phyloP scores from a whole-genome alignment of 208 protist species.

The Wallacemonas sp. region DNA sequence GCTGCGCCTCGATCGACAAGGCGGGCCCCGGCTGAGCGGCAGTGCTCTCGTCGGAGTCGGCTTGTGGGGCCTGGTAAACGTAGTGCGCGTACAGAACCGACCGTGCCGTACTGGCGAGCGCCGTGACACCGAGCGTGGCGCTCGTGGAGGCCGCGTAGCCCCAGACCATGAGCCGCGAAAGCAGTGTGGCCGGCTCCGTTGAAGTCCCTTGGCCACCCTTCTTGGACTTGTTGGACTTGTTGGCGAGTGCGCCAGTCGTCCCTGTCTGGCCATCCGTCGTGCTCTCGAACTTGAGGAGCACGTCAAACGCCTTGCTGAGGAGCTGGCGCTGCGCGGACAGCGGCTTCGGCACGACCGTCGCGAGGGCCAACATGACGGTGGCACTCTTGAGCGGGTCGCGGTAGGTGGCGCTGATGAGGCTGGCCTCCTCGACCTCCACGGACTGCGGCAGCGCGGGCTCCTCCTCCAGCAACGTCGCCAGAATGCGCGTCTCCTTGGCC shows the following conservation, averaged over 20 bases:
- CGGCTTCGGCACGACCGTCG: slow-evolving; percentile 54
- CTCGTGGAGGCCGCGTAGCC: slow-evolving; percentile 50
- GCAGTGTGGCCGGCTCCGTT: neutral
- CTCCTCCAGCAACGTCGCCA: slow-evolving; percentile 47
- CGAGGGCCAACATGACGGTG: slow-evolving; percentile 51
- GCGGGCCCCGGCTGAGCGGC: too few species aligned
- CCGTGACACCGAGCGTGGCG: slow-evolving; percentile 38
- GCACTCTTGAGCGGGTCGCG: slow-evolving; percentile 30
- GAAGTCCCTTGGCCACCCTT: neutral
- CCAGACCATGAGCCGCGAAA: slow-evolving; percentile 56
- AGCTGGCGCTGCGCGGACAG: slow-evolving; percentile 38
- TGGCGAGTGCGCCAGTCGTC: neutral
- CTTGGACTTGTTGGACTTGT: too few species aligned
- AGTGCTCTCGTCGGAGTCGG: too few species aligned
- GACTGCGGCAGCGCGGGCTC: slow-evolving; percentile 50
- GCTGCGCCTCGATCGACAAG: slow-evolving; percentile 6
- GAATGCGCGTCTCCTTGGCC: slow-evolving; percentile 73
- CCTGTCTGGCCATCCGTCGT: slow-evolving; percentile 3
- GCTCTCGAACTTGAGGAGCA: slow-evolving; percentile 31
- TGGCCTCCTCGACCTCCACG: slow-evolving; percentile 57
- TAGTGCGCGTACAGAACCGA: slow-evolving; percentile 39
- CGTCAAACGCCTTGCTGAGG: slow-evolving; percentile 44
- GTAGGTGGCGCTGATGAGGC: slow-evolving; percentile 49
- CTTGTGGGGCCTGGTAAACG: slow-evolving; percentile 17
- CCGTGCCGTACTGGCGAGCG: slow-evolving; percentile 31